Base-by-base conservation (phyloP, 2,329 filamentous ascomycete species). In the Pyrenochaeta sp. region DNA sequence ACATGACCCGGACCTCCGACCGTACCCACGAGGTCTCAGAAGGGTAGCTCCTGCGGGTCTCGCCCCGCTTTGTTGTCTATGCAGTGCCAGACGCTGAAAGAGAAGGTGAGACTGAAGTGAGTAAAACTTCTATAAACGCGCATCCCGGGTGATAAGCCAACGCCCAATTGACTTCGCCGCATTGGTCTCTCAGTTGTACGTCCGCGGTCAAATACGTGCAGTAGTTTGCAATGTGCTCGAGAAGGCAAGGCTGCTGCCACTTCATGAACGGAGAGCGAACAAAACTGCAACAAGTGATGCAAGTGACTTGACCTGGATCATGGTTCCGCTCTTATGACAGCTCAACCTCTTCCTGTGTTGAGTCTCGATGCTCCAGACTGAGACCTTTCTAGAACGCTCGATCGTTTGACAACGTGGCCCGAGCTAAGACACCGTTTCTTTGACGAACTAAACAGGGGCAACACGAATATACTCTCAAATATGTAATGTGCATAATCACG, bases 21-120 rank as follows among this genome's bases (percentile, higher is more conserved):
- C 15, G 44, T 18, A 46, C 20, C 21, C 41, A 40, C 12, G 20
- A 40, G 41, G 51, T 49, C 33, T 54, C 41, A 45, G 45, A 41
- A 30, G 14, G 45, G 33, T 49, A 36, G 40, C 32, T 40, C 29
- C 27, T 17, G 17, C 17, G 12, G 21, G 14, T 48, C 40, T 49
- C 20, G 45, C 32, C 39, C 12, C 32, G 37, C 41, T 30, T 17
- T 11, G 14, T 7, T n/a, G 30, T 20, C 29, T 47, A 37, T 43
- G 49, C 42, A 9, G 36, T 23, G 11, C 20, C 6, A 20, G 36
- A 9, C 11, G 5, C 20, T 39, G 20, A 39, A 39, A 39, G 36
- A 39, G n/a, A 21, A 20, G 14, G 36, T 39, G 3, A 39, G 18
- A 39, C 36, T 21, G 36, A 39, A 7, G 21, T 21, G 18, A 21